Conservation (phyloP, 257 asterid genomes). For the Fraxinus excelsior region DNA sequence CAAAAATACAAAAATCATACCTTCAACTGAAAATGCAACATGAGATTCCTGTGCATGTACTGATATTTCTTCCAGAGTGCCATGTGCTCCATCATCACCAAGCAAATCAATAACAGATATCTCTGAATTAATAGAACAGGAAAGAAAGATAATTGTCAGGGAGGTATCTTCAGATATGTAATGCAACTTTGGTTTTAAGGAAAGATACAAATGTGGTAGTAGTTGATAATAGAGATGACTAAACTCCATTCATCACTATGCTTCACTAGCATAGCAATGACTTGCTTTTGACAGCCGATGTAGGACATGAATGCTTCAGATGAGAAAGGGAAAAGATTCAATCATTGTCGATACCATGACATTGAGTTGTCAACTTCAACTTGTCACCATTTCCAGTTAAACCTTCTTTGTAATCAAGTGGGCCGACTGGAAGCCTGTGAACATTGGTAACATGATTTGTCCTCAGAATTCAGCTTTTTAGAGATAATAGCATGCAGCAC, state of each 20-base stretch:
- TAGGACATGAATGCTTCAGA: constrained; percentile 19
- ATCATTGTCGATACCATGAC: constrained; percentile 35
- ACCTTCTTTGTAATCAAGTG: constrained; percentile 33
- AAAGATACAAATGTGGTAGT: constrained; percentile 19
- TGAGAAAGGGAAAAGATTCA: constrained; percentile 5
- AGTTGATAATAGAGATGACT: constrained; percentile 12
- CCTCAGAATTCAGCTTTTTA: constrained; percentile 17
- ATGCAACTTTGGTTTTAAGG: not conserved
- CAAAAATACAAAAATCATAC: constrained; percentile 35
- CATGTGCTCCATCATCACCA: constrained; percentile 57
- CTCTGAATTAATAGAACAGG: constrained; percentile 41
- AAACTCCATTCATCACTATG: constrained; percentile 16
- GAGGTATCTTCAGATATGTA: not conserved
- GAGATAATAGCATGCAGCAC: constrained; percentile 26
- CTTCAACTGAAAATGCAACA: constrained; percentile 87
- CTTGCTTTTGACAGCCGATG: constrained; percentile 1
- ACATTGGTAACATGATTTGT: constrained; percentile 24
- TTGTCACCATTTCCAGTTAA: constrained; percentile 36
- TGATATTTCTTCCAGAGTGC: constrained; percentile 35
- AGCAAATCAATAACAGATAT: constrained; percentile 73
- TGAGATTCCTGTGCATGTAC: constrained; percentile 63
- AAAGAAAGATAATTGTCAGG: constrained; percentile 11
- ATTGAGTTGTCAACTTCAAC: constrained; percentile 29
- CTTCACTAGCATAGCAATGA: constrained; percentile 15
- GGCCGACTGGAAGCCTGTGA: constrained; percentile 36